Evolutionary conservation across 1,139 yeast genomes (phyloP), one percentile per base, ranked within the genome.

Genomic region (Hanseniaspora gamundiae): DNA sequence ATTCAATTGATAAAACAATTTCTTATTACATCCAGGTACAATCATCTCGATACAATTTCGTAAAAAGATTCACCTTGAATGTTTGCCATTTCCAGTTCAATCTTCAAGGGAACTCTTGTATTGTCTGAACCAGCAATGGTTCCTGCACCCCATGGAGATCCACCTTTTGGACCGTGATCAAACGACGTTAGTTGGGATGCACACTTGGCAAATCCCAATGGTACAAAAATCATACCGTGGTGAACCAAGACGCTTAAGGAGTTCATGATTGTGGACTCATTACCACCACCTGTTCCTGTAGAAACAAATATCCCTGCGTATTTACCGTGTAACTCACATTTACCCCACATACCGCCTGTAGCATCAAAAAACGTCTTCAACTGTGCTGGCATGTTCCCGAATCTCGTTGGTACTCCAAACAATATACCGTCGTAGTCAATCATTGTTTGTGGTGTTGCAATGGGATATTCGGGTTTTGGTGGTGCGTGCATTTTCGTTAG

Each of bases 131-230:
- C 88, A 33, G 94, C 88, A 55, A 72, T 71, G 47, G 86, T 68
- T 58, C 94, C 94, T 42, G 94, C 86, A 66, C 94, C 94, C 87
- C 91, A 84, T 47, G 94, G 76, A 45, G 91, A 78, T 52, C 82
- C 82, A 60, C 94, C 94, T 61, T 81, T 93, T 47, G 76, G 74
- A 4, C 29, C 39, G 68, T 82, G 87, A 17, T 69, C 71, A 48
- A 83, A 62, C 65, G 73, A 72, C 48, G 83, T 64, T 51, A 79
- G 62, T 53, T 73, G 72, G 40, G 73, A 71, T 65, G 78, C 78
- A 38, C 73, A 70, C 54, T 73, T 65, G 54, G 76, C 78, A 70
- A 78, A 83, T 59, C 94, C 94, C 54, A 84, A 72, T 58, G 94
- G 94, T 46, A 84, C 80, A 61, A 59, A 84, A 53, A 80, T 74